A percentile compares a stretch with the other conserved stretches of the same genome.
Conservation (phyloP, 129 eudicot species). For the Flaveria sonorensis region DNA sequence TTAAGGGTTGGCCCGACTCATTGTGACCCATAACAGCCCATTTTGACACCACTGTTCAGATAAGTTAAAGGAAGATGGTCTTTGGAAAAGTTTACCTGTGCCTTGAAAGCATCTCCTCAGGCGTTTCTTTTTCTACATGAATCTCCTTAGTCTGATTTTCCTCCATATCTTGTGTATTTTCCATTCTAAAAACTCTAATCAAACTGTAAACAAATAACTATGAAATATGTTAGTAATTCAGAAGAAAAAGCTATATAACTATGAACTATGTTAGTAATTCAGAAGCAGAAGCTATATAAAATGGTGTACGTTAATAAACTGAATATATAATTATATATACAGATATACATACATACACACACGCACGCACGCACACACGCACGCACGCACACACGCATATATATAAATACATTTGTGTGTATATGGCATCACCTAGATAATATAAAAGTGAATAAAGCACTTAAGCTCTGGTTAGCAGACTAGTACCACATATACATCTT, state of each 20-base stretch:
- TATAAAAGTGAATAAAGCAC: background rate
- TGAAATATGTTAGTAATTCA: background rate
- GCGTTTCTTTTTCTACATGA: slow-evolving; percentile 58
- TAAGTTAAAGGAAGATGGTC: background rate
- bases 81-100: slow-evolving; percentile 59
- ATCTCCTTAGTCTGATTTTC: slow-evolving; percentile 44
- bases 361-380: too few species aligned
- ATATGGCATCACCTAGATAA: background rate
- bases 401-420: too few species aligned
- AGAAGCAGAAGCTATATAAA: background rate
- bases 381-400: too few species aligned
- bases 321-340: background rate
- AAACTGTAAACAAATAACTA: too few species aligned
- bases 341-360: too few species aligned
- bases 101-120: slow-evolving; percentile 90
- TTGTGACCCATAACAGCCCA: background rate
- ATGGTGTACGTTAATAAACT: background rate
- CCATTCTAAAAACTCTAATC: slow-evolving; percentile 46
- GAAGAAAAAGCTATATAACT: background rate
- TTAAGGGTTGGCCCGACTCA: background rate
- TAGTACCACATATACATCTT: background rate
- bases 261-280: background rate
- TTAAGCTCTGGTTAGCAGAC: slow-evolving; percentile 2
- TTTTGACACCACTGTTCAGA: background rate
- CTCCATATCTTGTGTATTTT: slow-evolving; percentile 44